Evolutionary conservation across 176 grass and related monocot species (phyloP).

Genomic region (Typha latifolia): DNA sequence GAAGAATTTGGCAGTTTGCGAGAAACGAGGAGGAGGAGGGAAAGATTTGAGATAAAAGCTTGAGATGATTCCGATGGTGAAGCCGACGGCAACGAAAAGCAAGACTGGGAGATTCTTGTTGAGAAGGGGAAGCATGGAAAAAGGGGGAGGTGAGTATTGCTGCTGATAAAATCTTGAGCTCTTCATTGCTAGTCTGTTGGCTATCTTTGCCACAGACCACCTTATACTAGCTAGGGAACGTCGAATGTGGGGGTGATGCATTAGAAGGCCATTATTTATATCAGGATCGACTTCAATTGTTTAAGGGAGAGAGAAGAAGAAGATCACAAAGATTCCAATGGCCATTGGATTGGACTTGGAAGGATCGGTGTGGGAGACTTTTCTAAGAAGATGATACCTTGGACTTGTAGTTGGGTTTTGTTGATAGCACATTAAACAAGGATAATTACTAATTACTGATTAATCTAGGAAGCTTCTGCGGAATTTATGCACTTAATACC

Average conservation of each 20-base stretch:
- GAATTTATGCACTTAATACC: too few species aligned
- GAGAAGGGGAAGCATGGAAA: conserved; percentile 5
- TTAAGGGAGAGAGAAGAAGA: neutral
- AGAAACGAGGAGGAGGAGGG: neutral
- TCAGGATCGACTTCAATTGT: too few species aligned
- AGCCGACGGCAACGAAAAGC: conserved; percentile 40
- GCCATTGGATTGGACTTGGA: neutral
- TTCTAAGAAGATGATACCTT: neutral
- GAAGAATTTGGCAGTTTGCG: conserved; percentile 9
- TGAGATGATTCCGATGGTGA: conserved; percentile 36
- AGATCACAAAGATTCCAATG: neutral
- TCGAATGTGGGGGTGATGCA: neutral
- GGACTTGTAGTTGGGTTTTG: neutral
- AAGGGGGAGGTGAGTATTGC: neutral
- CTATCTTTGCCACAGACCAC: neutral
- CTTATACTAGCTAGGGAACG: neutral
- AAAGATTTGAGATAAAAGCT: conserved; percentile 17
- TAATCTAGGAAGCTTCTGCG: too few species aligned
- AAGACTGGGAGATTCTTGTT: conserved; percentile 27
- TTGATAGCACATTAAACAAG: too few species aligned
- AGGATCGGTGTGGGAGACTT: neutral
- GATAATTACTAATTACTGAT: too few species aligned
- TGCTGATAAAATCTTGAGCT: conserved; percentile 17
- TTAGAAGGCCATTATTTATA: too few species aligned
- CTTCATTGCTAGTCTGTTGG: neutral